Evolutionary conservation across 169 alveolate genomes (phyloP).

Genomic region (Cytauxzoon felis): DNA sequence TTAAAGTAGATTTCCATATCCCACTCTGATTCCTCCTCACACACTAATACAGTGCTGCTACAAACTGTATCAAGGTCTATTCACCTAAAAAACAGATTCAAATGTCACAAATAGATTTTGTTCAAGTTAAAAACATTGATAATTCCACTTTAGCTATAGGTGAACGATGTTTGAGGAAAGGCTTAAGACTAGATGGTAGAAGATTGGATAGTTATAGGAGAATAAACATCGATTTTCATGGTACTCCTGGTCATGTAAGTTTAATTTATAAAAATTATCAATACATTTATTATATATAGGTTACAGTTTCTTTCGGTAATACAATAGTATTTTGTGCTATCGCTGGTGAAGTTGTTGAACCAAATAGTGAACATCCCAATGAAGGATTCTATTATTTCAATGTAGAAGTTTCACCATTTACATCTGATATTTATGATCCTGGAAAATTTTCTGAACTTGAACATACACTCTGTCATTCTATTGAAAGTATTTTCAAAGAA

Average conservation of each 20-base stretch:
- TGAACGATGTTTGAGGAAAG: conserved; percentile 6
- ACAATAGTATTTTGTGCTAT: conserved; percentile 49
- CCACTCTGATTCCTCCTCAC: too few species aligned
- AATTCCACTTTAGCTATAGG: conserved; percentile 12
- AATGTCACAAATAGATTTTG: conserved; percentile 48
- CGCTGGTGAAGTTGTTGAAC: conserved; percentile 53
- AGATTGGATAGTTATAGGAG: background rate
- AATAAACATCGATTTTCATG: conserved; percentile 4
- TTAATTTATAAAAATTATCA: background rate
- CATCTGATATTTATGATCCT: conserved; percentile 41
- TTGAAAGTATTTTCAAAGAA: conserved; percentile 61
- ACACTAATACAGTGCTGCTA: too few species aligned
- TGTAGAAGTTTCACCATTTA: conserved; percentile 37
- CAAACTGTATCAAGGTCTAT: too few species aligned
- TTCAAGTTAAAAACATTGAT: conserved; percentile 3
- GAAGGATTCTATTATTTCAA: conserved; percentile 51
- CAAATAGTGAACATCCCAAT: conserved; percentile 51
- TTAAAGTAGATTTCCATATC: too few species aligned
- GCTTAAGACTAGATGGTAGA: conserved; percentile 53
- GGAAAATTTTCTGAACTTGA: conserved; percentile 51
- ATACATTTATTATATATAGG: background rate
- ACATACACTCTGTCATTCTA: background rate
- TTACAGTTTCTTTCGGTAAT: conserved; percentile 57
- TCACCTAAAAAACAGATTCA: too few species aligned
- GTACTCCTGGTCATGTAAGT: conserved; percentile 37